These are phyloP conservation scores for Ceratobasidium sp. DNA, from an alignment of 1,284 basidiomycete species.

Conservation along the genomic window DNA sequence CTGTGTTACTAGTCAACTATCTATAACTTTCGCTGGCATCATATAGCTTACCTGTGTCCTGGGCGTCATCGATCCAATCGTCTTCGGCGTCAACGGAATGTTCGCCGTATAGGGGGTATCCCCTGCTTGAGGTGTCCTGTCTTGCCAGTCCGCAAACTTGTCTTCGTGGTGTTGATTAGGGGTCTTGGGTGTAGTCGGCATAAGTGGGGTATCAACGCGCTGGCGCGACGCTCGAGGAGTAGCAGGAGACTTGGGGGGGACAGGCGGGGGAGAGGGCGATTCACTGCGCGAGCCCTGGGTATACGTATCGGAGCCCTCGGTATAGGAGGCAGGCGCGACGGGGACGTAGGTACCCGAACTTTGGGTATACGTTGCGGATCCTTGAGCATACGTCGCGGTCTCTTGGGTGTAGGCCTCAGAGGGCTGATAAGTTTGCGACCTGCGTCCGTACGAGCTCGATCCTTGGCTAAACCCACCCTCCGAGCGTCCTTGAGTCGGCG, in stretches of 20 bases:
- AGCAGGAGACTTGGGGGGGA: constrained; percentile 36
- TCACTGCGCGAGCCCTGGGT: constrained; percentile 32
- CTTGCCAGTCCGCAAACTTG: constrained; percentile 46
- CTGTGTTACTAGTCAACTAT: background rate
- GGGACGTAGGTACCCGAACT: constrained; percentile 31
- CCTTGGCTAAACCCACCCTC: constrained; percentile 29
- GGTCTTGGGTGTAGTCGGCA: constrained; percentile 34
- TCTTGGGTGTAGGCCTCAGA: constrained; percentile 35
- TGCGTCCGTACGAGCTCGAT: constrained; percentile 17
- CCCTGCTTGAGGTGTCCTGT: constrained; percentile 35
- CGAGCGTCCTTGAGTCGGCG: constrained; percentile 16
- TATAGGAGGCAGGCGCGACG: background rate
- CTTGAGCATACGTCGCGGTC: constrained; percentile 24
- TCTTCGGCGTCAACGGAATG: constrained; percentile 40
- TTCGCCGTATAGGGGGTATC: constrained; percentile 35
- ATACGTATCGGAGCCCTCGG: constrained; percentile 29
- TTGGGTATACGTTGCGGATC: constrained; percentile 29
- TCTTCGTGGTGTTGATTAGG: constrained; percentile 35
- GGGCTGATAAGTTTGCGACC: constrained; percentile 29
- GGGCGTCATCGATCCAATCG: constrained; percentile 26
- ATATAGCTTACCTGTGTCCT: constrained; percentile 24
- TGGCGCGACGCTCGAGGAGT: constrained; percentile 31
- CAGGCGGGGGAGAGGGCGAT: constrained; percentile 34
- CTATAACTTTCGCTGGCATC: background rate
- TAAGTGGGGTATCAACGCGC: constrained; percentile 13